phyloP scores from a whole-genome alignment of 345 rosid genomes.

The Gossypium stocksii region DNA sequence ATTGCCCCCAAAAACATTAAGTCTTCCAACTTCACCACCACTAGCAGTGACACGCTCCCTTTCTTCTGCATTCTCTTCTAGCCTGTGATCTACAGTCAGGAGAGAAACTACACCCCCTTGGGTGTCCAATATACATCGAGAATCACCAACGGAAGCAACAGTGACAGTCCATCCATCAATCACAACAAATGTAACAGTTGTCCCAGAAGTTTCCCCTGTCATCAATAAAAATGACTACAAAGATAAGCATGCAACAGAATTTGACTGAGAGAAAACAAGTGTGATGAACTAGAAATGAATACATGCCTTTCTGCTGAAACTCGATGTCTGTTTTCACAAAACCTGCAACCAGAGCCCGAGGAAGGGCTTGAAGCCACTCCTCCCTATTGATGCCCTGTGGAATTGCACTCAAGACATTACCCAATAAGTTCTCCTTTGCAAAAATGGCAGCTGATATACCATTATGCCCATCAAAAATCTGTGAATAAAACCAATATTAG shows the following conservation, averaged over 20 bases:
- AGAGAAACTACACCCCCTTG: slow-evolving; percentile 94
- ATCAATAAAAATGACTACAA: slow-evolving; percentile 22
- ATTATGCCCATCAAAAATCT: slow-evolving; percentile 98
- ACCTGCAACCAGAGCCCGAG: slow-evolving; percentile 94
- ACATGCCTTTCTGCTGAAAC: slow-evolving; percentile 86
- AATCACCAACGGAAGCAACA: slow-evolving; percentile 99
- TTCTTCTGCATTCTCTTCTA: slow-evolving; percentile 97
- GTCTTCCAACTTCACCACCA: slow-evolving; percentile 99
- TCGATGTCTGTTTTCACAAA: slow-evolving; percentile 99
- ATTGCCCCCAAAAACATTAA: slow-evolving; percentile 91
- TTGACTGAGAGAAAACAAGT: background rate
- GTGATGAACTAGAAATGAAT: slow-evolving; percentile 2
- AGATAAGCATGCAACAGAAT: slow-evolving; percentile 19
- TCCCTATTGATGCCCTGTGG: slow-evolving; percentile 68
- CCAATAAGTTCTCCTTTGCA: slow-evolving; percentile 74
- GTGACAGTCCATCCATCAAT: slow-evolving; percentile 99
- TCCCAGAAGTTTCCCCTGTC: slow-evolving; percentile 97
- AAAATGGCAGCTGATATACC: slow-evolving; percentile 97
- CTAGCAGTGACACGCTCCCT: slow-evolving; percentile 99
- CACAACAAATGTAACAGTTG: slow-evolving; percentile 93
- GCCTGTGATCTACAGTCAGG: slow-evolving; percentile 94
- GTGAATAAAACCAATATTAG: slow-evolving; percentile 21
- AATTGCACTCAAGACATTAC: slow-evolving; percentile 87
- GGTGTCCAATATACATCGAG: slow-evolving; percentile 96
- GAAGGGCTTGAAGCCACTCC: slow-evolving; percentile 99